These are phyloP conservation scores for Mycena olivaceomarginata DNA, from an alignment of 768 basidiomycete species.

Conservation along the genomic window DNA sequence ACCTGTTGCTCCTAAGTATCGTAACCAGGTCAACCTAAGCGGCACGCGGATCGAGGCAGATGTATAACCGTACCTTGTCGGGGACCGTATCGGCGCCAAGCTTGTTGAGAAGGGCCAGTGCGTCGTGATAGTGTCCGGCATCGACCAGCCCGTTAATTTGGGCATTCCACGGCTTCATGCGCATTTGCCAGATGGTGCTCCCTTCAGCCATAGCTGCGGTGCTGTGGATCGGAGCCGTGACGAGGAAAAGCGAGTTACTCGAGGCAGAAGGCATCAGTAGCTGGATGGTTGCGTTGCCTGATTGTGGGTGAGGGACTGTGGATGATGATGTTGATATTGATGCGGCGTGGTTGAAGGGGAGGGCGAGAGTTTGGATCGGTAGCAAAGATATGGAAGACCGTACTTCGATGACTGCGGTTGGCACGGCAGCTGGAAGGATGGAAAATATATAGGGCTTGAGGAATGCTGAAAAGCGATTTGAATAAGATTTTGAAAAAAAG, in stretches of 20 bases:
- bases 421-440: slow-evolving; percentile 77
- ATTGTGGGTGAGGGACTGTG: slow-evolving; percentile 46
- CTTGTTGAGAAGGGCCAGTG: slow-evolving; percentile 84
- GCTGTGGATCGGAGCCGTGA: slow-evolving; percentile 87
- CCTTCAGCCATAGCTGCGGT: slow-evolving; percentile 80
- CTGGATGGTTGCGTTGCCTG: slow-evolving; percentile 72
- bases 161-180: slow-evolving; percentile 83
- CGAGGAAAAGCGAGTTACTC: slow-evolving; percentile 73
- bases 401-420: slow-evolving; percentile 80
- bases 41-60: not conserved
- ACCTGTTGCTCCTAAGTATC: slow-evolving; percentile 68
- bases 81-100: slow-evolving; percentile 75
- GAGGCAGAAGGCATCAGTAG: slow-evolving; percentile 77
- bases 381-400: slow-evolving; percentile 81
- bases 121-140: slow-evolving; percentile 83
- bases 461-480: slow-evolving; percentile 66
- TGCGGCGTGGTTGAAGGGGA: slow-evolving; percentile 70
- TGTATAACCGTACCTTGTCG: slow-evolving; percentile 73
- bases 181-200: slow-evolving; percentile 85
- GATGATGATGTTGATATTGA: slow-evolving; percentile 6
- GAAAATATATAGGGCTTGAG: slow-evolving; percentile 88
- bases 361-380: slow-evolving; percentile 76
- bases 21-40: too few species aligned
- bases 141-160: slow-evolving; percentile 91
- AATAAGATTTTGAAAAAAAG: slow-evolving; percentile 3